Evolutionary conservation across 805 yeast species (phyloP).

Genomic region (Yarrowia porcina): DNA sequence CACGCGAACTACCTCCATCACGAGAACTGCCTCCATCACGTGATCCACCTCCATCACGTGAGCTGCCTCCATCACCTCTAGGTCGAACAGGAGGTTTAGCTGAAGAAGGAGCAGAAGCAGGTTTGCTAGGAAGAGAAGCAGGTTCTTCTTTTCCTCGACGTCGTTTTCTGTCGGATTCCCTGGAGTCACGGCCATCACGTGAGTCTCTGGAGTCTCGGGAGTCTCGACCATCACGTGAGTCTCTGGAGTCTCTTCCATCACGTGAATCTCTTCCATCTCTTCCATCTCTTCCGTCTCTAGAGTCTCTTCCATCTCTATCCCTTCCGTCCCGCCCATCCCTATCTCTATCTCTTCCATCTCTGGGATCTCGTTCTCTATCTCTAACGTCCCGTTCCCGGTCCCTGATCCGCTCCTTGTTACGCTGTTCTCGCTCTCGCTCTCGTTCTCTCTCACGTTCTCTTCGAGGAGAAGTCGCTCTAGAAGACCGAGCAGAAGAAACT

Average conservation of each 20-base stretch:
- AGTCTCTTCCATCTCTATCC: slow-evolving; percentile 4
- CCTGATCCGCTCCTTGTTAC: slow-evolving; percentile 1
- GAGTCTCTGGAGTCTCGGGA: slow-evolving; percentile 19
- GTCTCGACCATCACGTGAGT: not conserved
- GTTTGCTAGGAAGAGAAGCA: not conserved
- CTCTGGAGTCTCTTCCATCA: slow-evolving; percentile 13
- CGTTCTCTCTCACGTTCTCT: slow-evolving; percentile 22
- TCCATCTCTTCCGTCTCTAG: not conserved
- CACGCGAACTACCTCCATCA: slow-evolving; percentile 26
- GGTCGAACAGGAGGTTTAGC: slow-evolving; percentile 5
- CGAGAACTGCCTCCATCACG: slow-evolving; percentile 24
- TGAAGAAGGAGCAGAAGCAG: not conserved
- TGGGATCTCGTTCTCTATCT: too few species aligned
- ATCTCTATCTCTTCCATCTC: not conserved
- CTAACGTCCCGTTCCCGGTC: not conserved
- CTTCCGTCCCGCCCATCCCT: too few species aligned
- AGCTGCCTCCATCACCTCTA: not conserved
- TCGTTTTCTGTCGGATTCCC: not conserved
- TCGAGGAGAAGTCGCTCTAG: not conserved
- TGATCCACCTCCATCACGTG: slow-evolving; percentile 24
- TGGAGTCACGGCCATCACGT: slow-evolving; percentile 1
- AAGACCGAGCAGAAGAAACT: not conserved
- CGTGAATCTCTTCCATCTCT: not conserved
- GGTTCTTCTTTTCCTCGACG: slow-evolving; percentile 4
- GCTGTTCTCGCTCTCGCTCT: slow-evolving; percentile 13